These are phyloP conservation scores for Byssothecium circinans DNA, from an alignment of 2,329 filamentous ascomycete species.

Conservation along the genomic window DNA sequence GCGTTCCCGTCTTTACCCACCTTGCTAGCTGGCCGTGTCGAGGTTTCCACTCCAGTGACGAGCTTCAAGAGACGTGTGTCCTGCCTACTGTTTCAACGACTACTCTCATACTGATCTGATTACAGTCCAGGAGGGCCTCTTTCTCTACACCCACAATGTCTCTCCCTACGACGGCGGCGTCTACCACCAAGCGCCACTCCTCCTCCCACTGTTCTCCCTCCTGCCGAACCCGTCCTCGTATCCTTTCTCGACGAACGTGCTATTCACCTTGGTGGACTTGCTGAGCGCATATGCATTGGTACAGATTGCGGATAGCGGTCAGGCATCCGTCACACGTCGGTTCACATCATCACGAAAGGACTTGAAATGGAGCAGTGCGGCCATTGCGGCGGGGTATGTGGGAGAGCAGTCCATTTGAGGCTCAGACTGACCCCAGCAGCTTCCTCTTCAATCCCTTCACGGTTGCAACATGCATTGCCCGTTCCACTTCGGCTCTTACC, in stretches of 20 bases:
- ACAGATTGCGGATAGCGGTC: slow-evolving; percentile 78
- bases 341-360: slow-evolving; percentile 79
- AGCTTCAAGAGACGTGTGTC: slow-evolving; percentile 93
- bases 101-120: slow-evolving; percentile 10
- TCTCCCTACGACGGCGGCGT: slow-evolving; percentile 96
- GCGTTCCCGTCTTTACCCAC: slow-evolving; percentile 82
- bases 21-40: slow-evolving; percentile 85
- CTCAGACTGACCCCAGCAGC: slow-evolving; percentile 50
- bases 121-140: slow-evolving; percentile 91
- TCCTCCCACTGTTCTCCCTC: slow-evolving; percentile 88
- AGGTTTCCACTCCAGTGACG: slow-evolving; percentile 94
- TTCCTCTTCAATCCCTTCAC: slow-evolving; percentile 96
- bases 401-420: too few species aligned
- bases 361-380: slow-evolving; percentile 72
- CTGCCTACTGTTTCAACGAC: neutral
- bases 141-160: slow-evolving; percentile 93
- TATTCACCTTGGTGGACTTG: slow-evolving; percentile 82
- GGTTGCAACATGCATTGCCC: slow-evolving; percentile 84
- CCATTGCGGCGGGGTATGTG: slow-evolving; percentile 74
- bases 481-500: slow-evolving; percentile 85
- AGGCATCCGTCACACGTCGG: slow-evolving; percentile 70
- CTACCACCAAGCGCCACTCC: slow-evolving; percentile 74
- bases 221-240: slow-evolving; percentile 69
- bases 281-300: slow-evolving; percentile 78
- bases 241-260: slow-evolving; percentile 73